Evolutionary conservation across 1,139 yeast genomes (phyloP).

Genomic region (Kodamaea arcana): DNA sequence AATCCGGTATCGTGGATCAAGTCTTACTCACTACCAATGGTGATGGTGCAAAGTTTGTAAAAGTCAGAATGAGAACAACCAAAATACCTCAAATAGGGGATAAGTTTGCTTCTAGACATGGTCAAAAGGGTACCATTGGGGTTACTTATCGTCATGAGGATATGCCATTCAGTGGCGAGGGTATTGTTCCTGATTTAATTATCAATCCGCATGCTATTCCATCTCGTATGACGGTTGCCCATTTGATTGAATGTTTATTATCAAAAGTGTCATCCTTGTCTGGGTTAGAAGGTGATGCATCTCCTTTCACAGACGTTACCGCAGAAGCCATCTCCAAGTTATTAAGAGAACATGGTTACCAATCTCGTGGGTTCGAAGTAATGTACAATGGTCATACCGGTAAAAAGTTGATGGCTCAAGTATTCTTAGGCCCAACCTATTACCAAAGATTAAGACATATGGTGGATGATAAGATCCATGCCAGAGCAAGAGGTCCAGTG

Average conservation of each 20-base stretch:
- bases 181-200: conserved; percentile 93
- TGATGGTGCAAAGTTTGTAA: conserved; percentile 95
- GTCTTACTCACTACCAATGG: conserved; percentile 95
- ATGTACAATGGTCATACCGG: conserved; percentile 99
- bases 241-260: conserved; percentile 94
- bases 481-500: conserved; percentile 99
- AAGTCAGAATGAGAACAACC: conserved; percentile 98
- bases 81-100: conserved; percentile 99
- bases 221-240: conserved; percentile 99
- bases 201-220: conserved; percentile 99
- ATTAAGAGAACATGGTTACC: conserved; percentile 93
- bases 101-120: conserved; percentile 98
- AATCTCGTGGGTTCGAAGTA: conserved; percentile 96
- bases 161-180: conserved; percentile 97
- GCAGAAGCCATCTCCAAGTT: conserved; percentile 93
- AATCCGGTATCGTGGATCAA: conserved; percentile 97
- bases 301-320: conserved; percentile 96
- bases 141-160: conserved; percentile 97
- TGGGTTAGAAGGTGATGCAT: conserved; percentile 98
- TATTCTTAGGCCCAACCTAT: conserved; percentile 97
- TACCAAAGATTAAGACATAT: conserved; percentile 98
- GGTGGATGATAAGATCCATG: conserved; percentile 99
- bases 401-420: conserved; percentile 94
- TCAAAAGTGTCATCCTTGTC: conserved; percentile 92
- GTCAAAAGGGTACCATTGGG: conserved; percentile 99